Evolutionary conservation across 306 rosid genomes (phyloP), one percentile per base, ranked within the genome.

Genomic region (Carpinus fangiana): DNA sequence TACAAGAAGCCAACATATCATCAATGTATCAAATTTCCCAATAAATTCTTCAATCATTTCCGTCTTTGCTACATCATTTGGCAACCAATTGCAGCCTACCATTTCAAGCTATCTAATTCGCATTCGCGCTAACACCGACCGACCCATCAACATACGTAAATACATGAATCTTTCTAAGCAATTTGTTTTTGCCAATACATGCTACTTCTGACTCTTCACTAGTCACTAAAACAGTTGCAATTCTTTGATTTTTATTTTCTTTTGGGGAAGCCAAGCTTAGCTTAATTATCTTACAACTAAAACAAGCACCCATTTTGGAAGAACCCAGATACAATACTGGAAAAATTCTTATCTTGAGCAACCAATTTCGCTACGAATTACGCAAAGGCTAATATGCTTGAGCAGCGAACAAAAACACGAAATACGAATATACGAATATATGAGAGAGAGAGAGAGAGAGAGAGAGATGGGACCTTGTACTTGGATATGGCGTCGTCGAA

Each of bases 401-500:
- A 52, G 56, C 56, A 14, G 18, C 4, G n/a, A 46, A 3, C 0
- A 14, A 26, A 14, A 17, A 10, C 11, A 12, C 8, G 1, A 43
- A 41, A 68, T n/a, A 18, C 12, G 12, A 10, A 68, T 17, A 43
- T 36, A 11, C 0, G 2, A n/a, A n/a, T n/a, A n/a, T n/a, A n/a
- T n/a, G n/a, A 38, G 12, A 48, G 53, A 12, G 26, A 31, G 72
- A 41, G 79, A 26, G 47, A 59, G 31, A 73, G 75, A 67, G 31
- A 51, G 36, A 21, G 17, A 71, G 66, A 65, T 9, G 36, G 34
- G 72, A 90, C 96, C 97, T 92, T 94, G 87, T 88, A 94, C 21
- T 79, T 84, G 74, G 89, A 84, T 77, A 92, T 75, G 68, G 98
- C 92, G 56, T 81, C 74, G n/a, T 94, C 90, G 83, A 92, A 90